Evolutionary conservation across 2,329 filamentous ascomycete species (phyloP), one percentile per base, ranked within the genome.

Genomic region (Exophiala oligosperma): DNA sequence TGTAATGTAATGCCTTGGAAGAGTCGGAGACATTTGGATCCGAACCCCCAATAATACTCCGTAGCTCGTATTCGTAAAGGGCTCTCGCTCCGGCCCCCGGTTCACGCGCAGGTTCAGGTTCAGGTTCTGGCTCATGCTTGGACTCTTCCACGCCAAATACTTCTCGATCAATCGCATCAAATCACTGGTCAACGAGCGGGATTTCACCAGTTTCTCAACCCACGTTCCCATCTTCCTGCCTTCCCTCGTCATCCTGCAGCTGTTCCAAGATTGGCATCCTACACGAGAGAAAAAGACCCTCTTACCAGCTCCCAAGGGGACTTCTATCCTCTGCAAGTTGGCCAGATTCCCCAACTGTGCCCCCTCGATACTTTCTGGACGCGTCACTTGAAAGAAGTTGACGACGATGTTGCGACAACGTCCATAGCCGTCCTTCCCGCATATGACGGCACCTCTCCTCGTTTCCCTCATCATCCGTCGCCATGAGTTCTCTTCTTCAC

Each of bases 401-500:
- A 46, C 43, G 17, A 54, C 41, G 26, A 43, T 54, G 52, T 44
- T 46, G 17, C 52, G 37, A 54, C 52, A 43, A 17, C 46, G 24
- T 21, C 32, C 52, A 47, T 54, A 54, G 28, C 14, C 35, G 28
- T 52, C 17, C 35, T n/a, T 37, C 38, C 35, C 26, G 43, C 53
- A 24, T 14, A 57, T 63, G 54, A 60, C 51, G 54, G 48, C 52
- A 49, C 57, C 12, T 32, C 53, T 52, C 46, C 54, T 35, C 29
- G n/a, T 26, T n/a, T 17, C 24, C 49, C 46, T 43, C 24, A n/a
- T 23, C 56, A 41, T 48, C 52, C 23, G 24, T 28, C 52, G 38
- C 51, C 56, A 67, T 67, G 65, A 64, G 60, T 50, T 62, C 65
- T 48, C 55, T 61, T 47, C 57, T 67, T 32, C 62, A 64, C 55